Evolutionary conservation across 2,329 filamentous ascomycete species (phyloP), one percentile per base, ranked within the genome.

Genomic region (Purpureocillium lavendulum): DNA sequence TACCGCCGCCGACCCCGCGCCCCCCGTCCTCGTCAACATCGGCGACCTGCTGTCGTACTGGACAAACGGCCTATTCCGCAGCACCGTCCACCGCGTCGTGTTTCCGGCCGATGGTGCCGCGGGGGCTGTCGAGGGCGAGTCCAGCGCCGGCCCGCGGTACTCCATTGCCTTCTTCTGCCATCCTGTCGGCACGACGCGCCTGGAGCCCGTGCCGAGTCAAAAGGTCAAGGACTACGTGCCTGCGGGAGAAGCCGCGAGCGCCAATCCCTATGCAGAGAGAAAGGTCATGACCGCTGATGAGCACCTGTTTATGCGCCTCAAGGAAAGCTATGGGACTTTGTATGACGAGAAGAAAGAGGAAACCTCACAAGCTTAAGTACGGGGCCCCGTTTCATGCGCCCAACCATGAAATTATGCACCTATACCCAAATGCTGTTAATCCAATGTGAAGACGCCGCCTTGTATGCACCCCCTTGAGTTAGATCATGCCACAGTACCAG

Each of bases 1-100:
- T 1, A 80, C 77, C 4, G 75, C 77, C 44, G 45, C 57, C 24
- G 77, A 80, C 50, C 66, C 67, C 8, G 73, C 68, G 31, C 82
- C 77, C n/a, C 89, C 83, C 1, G 87, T 88, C 70, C 60, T 96
- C 70, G 59, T 97, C 80, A 65, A 92, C 69, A 75, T 88, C 63
- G 64, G 83, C 61, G 66, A 82, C 57, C 54, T 84, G 56, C 64
- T 82, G 44, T 83, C 79, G 28, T 92, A 94, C 59, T 97, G 90
- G 90, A 97, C 92, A 1, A 83, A 84, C 47, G 88, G 89, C 0
- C 62, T 96, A 35, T 71, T 97, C 46, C 84, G 87, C 51, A 88
- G 82, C 50, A 96, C 90, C 1, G 78, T 96, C 6, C 92, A 97
- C 57, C 71, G 90, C 10, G 92, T 97, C 24, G 79, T 90, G 0